Evolutionary conservation across 768 basidiomycete species (phyloP).

Genomic region (Trametes cingulata): DNA sequence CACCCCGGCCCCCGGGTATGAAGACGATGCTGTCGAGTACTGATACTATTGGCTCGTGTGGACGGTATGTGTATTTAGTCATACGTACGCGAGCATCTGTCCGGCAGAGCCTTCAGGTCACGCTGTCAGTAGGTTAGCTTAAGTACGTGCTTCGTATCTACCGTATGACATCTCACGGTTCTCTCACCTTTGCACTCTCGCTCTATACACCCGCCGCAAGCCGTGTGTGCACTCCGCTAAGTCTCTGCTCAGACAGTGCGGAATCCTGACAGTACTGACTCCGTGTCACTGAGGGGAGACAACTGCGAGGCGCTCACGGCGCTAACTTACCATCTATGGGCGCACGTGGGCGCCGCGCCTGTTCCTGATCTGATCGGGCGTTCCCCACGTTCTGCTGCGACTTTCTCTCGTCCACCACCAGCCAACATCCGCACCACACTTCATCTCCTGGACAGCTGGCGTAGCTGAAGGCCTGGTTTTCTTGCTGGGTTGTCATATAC

Average conservation of each 20-base stretch:
- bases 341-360: not conserved
- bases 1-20: constrained; percentile 60
- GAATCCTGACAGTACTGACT: too few relatives aligned
- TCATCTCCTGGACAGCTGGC: not conserved
- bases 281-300: too few relatives aligned
- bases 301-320: too few relatives aligned
- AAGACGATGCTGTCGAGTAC: constrained; percentile 83
- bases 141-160: not conserved
- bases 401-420: not conserved
- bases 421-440: not conserved
- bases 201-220: too few relatives aligned
- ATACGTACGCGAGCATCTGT: not conserved
- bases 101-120: not conserved
- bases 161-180: too few relatives aligned
- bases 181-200: too few relatives aligned
- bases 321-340: too few relatives aligned
- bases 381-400: not conserved
- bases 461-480: not conserved
- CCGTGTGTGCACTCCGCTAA: too few relatives aligned
- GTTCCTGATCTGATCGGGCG: constrained; percentile 12
- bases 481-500: too few relatives aligned
- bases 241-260: too few relatives aligned
- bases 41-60: constrained; percentile 26
- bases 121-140: not conserved
- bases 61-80: not conserved